Evolutionary conservation across 2,329 filamentous ascomycete genomes (phyloP), one percentile per base, ranked within the genome.

Genomic region (Stagonosporopsis rhizophila): DNA sequence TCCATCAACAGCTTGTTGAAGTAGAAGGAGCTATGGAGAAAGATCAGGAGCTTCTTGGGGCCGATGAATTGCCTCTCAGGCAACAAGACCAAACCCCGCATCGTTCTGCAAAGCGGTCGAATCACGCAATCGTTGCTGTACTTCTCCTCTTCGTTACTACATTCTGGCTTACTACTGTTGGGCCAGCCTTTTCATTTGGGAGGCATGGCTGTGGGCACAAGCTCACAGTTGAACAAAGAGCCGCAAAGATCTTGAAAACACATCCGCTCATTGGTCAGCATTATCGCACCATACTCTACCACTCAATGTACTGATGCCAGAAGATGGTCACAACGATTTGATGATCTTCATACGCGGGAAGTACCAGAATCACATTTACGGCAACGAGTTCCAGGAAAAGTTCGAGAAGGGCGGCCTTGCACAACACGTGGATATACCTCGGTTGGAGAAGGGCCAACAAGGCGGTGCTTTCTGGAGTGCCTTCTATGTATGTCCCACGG

Each of bases 381-480:
- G 42, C 22, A 76, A 83, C 12, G 85, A 87, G 44, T 97, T 96
- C 77, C 88, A 83, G n/a, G 78, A 87, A 34, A 83, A 84, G 6
- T 96, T 96, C 69, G 84, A 88, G 62, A 79, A 89, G 20, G 91
- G 90, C 28, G 85, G 84, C 0, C 77, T 96, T 47, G 70, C 74
- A 0, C 82, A 82, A 3, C 90, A 98, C 64, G 89, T 95, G 48
- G 94, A 98, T 73, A 79, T 96, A 8, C 87, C 89, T 1, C 86
- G 93, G 5, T 82, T 96, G 44, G 82, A 84, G 32, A 76, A 85
- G 45, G 92, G 93, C 1, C 81, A 83, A 64, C 86, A 89, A 60
- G 92, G 92, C 35, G 94, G 92, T 52, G 88, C 90, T n/a, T 97
- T 97, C 74, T 97, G 93, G 94, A 93, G 89, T 71, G 91, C 95